These are phyloP conservation scores for Fusarium nurragi DNA, from an alignment of 2,329 filamentous ascomycete species.

Conservation along the genomic window DNA sequence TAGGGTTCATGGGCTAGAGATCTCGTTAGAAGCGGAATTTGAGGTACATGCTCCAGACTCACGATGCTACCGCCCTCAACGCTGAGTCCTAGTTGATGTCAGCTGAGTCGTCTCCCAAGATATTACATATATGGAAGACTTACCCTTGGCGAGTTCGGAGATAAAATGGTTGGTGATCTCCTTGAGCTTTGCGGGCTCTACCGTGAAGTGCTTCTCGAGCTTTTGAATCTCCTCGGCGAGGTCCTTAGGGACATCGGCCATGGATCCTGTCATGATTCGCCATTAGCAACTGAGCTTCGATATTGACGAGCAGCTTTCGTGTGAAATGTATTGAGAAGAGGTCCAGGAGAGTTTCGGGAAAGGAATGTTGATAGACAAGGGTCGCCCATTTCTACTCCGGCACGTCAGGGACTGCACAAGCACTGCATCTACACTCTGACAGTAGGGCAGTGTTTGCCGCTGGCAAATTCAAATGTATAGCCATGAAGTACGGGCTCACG, in stretches of 20 bases:
- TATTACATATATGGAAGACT: neutral
- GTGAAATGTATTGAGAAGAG: neutral
- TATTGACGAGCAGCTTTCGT: neutral
- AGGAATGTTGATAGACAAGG: constrained; percentile 3
- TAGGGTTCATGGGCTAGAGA: constrained; percentile 91
- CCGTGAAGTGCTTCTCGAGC: constrained; percentile 85
- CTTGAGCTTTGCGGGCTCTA: constrained; percentile 84
- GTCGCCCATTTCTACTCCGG: constrained; percentile 5
- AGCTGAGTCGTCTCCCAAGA: constrained; percentile 5
- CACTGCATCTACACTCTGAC: constrained; percentile 3
- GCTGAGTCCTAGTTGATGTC: constrained; percentile 69
- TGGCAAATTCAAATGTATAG: constrained; percentile 1
- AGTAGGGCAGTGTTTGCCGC: constrained; percentile 26
- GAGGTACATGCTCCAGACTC: constrained; percentile 53
- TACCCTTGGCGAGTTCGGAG: constrained; percentile 85
- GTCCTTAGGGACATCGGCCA: constrained; percentile 89
- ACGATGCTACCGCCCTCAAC: constrained; percentile 94
- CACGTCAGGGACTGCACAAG: constrained; percentile 7
- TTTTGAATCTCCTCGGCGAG: constrained; percentile 81
- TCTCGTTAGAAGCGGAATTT: constrained; percentile 31
- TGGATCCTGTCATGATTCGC: constrained; percentile 71
- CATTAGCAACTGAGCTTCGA: constrained; percentile 23
- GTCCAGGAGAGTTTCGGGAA: neutral
- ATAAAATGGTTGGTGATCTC: constrained; percentile 90
- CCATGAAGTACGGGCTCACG: neutral